Conservation (phyloP, 208 protist genomes). For the Trypanosoma caninum region DNA sequence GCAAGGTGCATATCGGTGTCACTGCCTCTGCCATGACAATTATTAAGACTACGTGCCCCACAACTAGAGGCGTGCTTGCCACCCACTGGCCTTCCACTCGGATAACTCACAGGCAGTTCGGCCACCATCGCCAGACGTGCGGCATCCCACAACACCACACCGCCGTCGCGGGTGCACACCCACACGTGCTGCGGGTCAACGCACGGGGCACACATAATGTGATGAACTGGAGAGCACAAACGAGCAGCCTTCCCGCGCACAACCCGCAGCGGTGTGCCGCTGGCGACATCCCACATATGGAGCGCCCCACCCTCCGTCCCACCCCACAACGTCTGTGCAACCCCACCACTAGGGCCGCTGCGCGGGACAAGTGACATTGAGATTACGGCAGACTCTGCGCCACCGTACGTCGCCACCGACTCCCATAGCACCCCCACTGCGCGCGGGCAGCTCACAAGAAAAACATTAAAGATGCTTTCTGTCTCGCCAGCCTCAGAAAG, state of each 20-base stretch:
- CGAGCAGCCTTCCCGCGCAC: slow-evolving; percentile 8
- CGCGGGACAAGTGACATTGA: slow-evolving; percentile 12
- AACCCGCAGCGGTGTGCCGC: slow-evolving; percentile 25
- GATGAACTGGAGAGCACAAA: slow-evolving; percentile 27
- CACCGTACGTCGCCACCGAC: background rate
- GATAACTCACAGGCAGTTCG: slow-evolving; percentile 44
- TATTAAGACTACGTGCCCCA: background rate
- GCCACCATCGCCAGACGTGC: slow-evolving; percentile 24
- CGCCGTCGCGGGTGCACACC: slow-evolving; percentile 41
- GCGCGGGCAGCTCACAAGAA: background rate
- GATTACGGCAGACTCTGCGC: slow-evolving; percentile 2
- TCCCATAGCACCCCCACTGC: background rate
- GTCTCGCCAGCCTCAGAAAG: background rate
- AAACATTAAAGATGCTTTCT: background rate
- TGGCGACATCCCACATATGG: slow-evolving; percentile 35
- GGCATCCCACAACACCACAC: slow-evolving; percentile 38
- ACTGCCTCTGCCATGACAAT: background rate
- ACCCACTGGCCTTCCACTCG: slow-evolving; percentile 10
- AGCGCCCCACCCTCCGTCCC: slow-evolving; percentile 32
- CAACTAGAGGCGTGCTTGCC: background rate
- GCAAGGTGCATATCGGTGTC: slow-evolving; percentile 12
- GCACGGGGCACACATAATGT: background rate
- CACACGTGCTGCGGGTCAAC: slow-evolving; percentile 23
- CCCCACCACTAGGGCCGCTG: background rate
- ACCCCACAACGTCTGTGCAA: slow-evolving; percentile 28